These are phyloP conservation scores for Rhizomucor pusillus DNA, from an alignment of 371 early-diverging fungal genomes.

Conservation along the genomic window DNA sequence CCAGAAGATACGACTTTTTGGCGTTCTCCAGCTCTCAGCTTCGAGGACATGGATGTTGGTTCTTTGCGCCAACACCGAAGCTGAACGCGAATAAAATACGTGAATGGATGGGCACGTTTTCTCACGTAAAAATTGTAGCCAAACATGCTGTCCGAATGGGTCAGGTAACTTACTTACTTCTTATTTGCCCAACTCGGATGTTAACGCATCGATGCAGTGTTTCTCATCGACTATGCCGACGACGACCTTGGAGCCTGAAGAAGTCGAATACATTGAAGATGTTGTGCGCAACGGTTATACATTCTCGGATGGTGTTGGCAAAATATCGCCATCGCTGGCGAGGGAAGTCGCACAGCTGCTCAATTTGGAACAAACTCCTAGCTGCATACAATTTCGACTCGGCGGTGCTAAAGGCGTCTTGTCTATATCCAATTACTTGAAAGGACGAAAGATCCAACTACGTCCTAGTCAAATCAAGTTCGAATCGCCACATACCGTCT, in stretches of 20 bases:
- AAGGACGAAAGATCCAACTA: constrained; percentile 38
- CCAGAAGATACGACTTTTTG: constrained; percentile 64
- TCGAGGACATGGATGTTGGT: constrained; percentile 73
- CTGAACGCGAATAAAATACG: constrained; percentile 61
- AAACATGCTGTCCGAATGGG: constrained; percentile 77
- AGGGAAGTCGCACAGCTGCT: constrained; percentile 48
- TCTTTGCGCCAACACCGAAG: constrained; percentile 47
- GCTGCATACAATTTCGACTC: constrained; percentile 80
- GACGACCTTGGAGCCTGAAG: constrained; percentile 19
- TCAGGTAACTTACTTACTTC: constrained; percentile 30
- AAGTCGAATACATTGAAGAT: constrained; percentile 55
- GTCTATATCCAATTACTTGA: constrained; percentile 22
- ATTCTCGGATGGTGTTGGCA: constrained; percentile 89
- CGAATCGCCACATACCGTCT: constrained; percentile 47
- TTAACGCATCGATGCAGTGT: constrained; percentile 26
- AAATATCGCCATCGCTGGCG: constrained; percentile 56
- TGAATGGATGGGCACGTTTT: constrained; percentile 74
- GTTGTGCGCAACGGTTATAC: constrained; percentile 52
- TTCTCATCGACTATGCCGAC: constrained; percentile 68
- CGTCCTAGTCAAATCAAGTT: constrained; percentile 77
- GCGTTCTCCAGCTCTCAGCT: constrained; percentile 73
- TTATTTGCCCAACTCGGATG: neutral
- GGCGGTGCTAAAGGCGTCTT: constrained; percentile 84
- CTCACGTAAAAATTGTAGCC: constrained; percentile 64
- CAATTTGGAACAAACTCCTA: constrained; percentile 52